Base-by-base conservation (phyloP, 306 rosid genomes). In the Carpinus viminea region DNA sequence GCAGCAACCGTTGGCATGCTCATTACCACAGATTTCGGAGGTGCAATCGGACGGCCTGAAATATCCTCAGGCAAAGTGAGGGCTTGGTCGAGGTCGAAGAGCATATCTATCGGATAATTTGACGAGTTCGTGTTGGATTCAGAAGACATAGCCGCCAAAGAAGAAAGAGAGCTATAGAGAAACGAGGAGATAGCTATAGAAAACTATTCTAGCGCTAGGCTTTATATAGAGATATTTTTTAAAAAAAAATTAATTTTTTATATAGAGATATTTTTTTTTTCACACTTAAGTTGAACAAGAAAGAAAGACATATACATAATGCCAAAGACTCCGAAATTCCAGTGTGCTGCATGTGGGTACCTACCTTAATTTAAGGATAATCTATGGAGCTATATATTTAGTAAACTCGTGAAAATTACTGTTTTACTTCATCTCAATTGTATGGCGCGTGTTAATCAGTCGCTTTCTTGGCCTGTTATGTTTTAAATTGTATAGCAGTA, bases 41-140 rank as follows among this genome's bases (percentile, higher is more conserved):
- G 45, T 1, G 51, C 74, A 6, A 74, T 24, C 45, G n/a, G 51
- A 9, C 69, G 65, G 38, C 65, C 59, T 21, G 82, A 45, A 38
- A 5, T 4, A 64, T 83, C 78, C 0, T 73, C 84, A 34, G 73
- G 82, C 31, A 68, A 64, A 54, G 82, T 76, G 12, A 89, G 91
- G 45, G 84, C 89, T 53, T 84, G 85, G 72, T 84, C 93, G 46
- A 89, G 85, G 76, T 89, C 91, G 62, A 89, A 89, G 26, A 41
- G 72, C 16, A 78, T 59, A 43, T 78, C 86, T 47, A 78, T 50
- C 0, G 28, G 46, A 62, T 31, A 36, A 48, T 66, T 80, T 18
- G 70, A 31, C 34, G 34, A 60, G 24, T 16, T 13, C 47, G 36
- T 16, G 34, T 50, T 60, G 57, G 76, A 38, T 20, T 79, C 78